These are phyloP conservation scores for Collybiopsis confluens DNA, from an alignment of 768 basidiomycete species.

Conservation along the genomic window DNA sequence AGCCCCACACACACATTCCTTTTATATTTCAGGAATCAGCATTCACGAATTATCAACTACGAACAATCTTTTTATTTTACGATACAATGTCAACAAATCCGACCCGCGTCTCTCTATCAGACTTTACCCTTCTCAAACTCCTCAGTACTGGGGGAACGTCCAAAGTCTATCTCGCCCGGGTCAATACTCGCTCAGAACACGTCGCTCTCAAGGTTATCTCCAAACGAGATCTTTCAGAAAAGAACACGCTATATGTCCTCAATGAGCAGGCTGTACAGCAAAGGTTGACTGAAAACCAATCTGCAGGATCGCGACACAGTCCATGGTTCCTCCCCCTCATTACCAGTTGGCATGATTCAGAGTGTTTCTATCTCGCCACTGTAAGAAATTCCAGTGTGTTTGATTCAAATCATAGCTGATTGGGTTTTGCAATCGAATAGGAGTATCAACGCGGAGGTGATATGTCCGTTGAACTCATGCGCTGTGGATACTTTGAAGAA, in stretches of 20 bases:
- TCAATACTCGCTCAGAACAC: conserved; percentile 16
- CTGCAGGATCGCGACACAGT: not conserved
- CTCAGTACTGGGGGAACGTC: conserved; percentile 24
- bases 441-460: conserved; percentile 19
- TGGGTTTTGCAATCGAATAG: not conserved
- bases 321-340: conserved; percentile 11
- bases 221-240: conserved; percentile 14
- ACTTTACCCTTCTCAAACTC: conserved; percentile 15
- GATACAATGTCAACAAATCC: not conserved
- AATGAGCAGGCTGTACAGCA: conserved; percentile 18
- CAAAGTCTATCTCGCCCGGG: conserved; percentile 23
- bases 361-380: conserved; percentile 13
- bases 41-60: not conserved
- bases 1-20: not conserved
- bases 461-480: conserved; percentile 25
- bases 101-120: not conserved
- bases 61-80: not conserved
- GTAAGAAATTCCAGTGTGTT: not conserved
- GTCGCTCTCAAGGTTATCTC: conserved; percentile 28
- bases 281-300: conserved; percentile 12
- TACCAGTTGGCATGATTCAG: conserved; percentile 14
- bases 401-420: not conserved
- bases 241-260: conserved; percentile 8
- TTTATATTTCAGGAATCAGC: not conserved
- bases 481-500: conserved; percentile 19